Base-by-base conservation (phyloP, 371 early-diverging fungal genomes). In the Batrachochytrium dendrobatidis region DNA sequence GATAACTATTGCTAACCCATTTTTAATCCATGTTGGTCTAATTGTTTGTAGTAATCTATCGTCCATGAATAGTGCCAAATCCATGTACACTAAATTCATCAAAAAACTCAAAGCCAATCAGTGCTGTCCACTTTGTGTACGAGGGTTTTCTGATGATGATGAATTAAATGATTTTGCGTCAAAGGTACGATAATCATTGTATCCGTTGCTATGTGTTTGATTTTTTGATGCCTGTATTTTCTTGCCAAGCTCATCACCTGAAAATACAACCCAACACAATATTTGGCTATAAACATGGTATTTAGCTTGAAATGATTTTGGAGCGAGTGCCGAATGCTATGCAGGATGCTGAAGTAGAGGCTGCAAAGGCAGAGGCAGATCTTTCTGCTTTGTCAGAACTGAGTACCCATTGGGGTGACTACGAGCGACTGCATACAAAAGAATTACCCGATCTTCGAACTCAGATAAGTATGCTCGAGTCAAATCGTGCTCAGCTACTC, bases 101-200 rank as follows among this genome's bases (percentile, higher is more conserved):
- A 61, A 65, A 31, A 67, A 76, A 35, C 72, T 79, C 33, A 61
- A 81, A 22, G 59, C 63, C 1, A 64, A 66, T 20, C 71, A 82
- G 25, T 64, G 75, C 33, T 92, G 92, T 56, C 86, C 90, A 2
- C 66, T 91, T 2, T 92, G 92, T 68, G 66, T 61, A n/a, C 79
- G 87, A 18, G 72, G 65, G 0, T 87, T 86, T 64, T 51, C 56
- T 6, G 62, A 67, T 34, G 71, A 74, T 7, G 55, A 65, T 1
- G 84, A 86, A 28, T 68, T 76, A 17, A 68, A 72, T 17, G 56
- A 61, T 4, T 86, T 90, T 59, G 31, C 81, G 1, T 44, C 59
- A 29, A 76, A 69, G 75, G 81, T 87, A 55, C 8, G 35, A 28
- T 35, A 5, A 34, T 4, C 34, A 52, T 26, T 24, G 31, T 4